Evolutionary conservation across 768 basidiomycete genomes (phyloP).

Genomic region (Podaxis mareebaensis): DNA sequence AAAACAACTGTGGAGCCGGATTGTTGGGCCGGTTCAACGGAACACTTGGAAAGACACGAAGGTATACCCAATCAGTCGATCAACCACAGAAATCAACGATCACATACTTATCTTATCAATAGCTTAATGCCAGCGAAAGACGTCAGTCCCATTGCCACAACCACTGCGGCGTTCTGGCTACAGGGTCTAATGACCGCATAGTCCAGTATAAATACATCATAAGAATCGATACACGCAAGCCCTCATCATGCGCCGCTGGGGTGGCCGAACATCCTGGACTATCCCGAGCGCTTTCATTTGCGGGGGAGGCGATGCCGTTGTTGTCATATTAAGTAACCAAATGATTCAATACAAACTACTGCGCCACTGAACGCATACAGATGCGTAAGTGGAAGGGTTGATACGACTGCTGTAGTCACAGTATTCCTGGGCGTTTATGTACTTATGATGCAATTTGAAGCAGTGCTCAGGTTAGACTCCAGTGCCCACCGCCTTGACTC

Average conservation of each 20-base stretch:
- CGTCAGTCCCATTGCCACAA: background rate
- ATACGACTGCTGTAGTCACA: background rate
- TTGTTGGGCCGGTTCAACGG: constrained; percentile 3
- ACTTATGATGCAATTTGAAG: constrained; percentile 10
- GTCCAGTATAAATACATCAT: background rate
- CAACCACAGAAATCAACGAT: background rate
- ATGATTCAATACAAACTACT: constrained; percentile 11
- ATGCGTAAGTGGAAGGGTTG: constrained; percentile 4
- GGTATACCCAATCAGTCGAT: background rate
- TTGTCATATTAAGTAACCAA: constrained; percentile 7
- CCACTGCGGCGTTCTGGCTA: constrained; percentile 8
- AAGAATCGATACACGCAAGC: background rate
- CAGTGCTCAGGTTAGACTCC: background rate
- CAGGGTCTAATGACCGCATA: background rate
- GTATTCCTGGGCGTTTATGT: constrained; percentile 1
- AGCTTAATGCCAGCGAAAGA: background rate
- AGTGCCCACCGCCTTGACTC: background rate
- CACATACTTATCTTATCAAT: constrained; percentile 13
- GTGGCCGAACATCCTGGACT: background rate
- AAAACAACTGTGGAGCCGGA: background rate
- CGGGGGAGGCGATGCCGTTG: constrained; percentile 16
- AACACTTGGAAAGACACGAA: background rate
- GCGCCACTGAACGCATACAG: constrained; percentile 12
- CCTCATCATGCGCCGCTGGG: background rate
- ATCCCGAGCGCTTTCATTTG: constrained; percentile 4